Base-by-base conservation (phyloP, 352 stramenopile species). In the Pythium diclinum region DNA sequence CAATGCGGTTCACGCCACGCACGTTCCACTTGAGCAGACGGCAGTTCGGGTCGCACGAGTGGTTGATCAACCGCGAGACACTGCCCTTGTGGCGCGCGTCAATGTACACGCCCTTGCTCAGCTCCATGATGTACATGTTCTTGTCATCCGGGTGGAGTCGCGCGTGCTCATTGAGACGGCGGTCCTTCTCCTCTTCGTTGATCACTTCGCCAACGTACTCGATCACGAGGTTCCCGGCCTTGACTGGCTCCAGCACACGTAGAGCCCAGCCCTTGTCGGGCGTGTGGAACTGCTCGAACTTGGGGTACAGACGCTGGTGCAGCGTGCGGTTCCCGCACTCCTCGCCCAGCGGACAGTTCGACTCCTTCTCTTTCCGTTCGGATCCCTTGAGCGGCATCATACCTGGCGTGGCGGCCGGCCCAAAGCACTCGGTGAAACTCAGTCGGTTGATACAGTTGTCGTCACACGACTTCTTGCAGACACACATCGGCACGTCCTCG, bases 51-150 rank as follows among this genome's bases (percentile, higher is more conserved):
- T 98, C 88, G 67, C 95, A 99, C 11, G 89, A 97, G 76, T 99
- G 96, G 74, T 99, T 99, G 72, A 99, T 98, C 74, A 98, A 98
- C 25, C 96, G 88, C 21, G 95, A 98, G 25, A 97, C 86, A 59
- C 92, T 96, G 19, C 96, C 96, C 65, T 96, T 91, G 64, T 94
- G 87, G 6, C 92, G 85, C 21, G 96, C 96, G 74, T 99, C 96
- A 44, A 99, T 97, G 76, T 97, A 98, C 74, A 91, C 92, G 44
- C 90, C 88, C 56, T 96, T 92, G 30, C 79, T 85, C 13, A 98
- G 74, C 63, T 93, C 80, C 94, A 98, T 98, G 59, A 98, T 88
- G 74, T 98, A 98, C 87, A 97, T 98, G 71, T 98, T 98, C 61
- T 95, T 97, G 78, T 98, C 93, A 23, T 98, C 87, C 11, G 92